Percentiles rank a stretch among this genome's conserved stretches.
Evolutionary conservation across 768 basidiomycete genomes (phyloP).

Genomic region (Termitomyces sp.): DNA sequence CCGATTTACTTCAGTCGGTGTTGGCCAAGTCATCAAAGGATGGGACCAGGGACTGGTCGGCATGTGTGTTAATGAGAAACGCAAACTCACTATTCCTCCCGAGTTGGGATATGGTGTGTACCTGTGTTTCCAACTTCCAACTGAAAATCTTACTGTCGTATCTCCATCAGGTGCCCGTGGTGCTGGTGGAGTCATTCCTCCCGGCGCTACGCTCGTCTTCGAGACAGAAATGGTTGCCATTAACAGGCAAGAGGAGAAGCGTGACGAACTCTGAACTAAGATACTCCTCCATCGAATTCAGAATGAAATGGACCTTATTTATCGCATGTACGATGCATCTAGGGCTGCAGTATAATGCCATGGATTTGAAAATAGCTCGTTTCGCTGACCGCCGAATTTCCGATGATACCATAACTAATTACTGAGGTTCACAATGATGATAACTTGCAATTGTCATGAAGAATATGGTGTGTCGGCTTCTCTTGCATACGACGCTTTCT

Average conservation of each 20-base stretch:
- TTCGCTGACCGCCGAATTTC: not conserved
- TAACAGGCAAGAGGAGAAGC: conserved; percentile 22
- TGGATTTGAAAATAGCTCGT: not conserved
- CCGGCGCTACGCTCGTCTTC: conserved; percentile 78
- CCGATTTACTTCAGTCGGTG: conserved; percentile 50
- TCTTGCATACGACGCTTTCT: not conserved
- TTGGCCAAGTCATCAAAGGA: conserved; percentile 78
- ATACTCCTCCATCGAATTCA: not conserved
- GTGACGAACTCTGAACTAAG: not conserved
- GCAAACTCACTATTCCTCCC: conserved; percentile 83
- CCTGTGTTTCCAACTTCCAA: not conserved
- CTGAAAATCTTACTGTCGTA: not conserved
- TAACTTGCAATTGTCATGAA: too few relatives aligned
- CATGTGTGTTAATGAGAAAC: conserved; percentile 88
- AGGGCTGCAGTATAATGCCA: not conserved
- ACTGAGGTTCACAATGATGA: too few relatives aligned
- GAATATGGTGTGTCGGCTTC: not conserved
- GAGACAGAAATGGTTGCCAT: conserved; percentile 80
- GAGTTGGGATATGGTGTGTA: conserved; percentile 77
- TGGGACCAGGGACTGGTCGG: conserved; percentile 83
- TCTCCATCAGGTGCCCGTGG: conserved; percentile 61
- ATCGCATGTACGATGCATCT: not conserved
- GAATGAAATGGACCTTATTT: not conserved
- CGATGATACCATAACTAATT: not conserved
- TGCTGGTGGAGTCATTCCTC: conserved; percentile 63